Evolutionary conservation across 495 filamentous ascomycete species (phyloP).

Genomic region (Emericellopsis terricola): DNA sequence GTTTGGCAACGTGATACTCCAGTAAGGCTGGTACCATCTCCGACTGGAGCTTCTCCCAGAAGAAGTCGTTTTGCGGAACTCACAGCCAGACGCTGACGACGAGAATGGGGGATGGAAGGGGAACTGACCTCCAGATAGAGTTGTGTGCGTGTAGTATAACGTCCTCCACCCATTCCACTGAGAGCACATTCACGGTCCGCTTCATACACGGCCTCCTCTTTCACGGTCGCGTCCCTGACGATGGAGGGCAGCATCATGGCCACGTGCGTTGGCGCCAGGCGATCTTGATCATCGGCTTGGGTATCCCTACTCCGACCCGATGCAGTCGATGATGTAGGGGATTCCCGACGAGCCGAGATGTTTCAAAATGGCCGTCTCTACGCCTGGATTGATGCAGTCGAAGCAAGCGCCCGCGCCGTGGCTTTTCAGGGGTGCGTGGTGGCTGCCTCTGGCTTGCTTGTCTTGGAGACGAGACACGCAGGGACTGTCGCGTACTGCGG

Average conservation of each 20-base stretch:
- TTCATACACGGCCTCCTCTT: slow-evolving; percentile 19
- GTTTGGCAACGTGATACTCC: slow-evolving; percentile 21
- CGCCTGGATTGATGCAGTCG: slow-evolving; percentile 23
- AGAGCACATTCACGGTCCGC: slow-evolving; percentile 17
- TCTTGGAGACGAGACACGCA: slow-evolving; percentile 17
- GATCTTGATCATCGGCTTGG: slow-evolving; percentile 23
- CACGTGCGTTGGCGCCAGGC: slow-evolving; percentile 22
- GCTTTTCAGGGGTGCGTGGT: slow-evolving; percentile 20
- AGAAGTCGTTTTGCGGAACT: slow-evolving; percentile 24
- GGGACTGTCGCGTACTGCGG: slow-evolving; percentile 24
- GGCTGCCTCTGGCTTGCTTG: slow-evolving; percentile 22
- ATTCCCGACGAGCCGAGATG: slow-evolving; percentile 10
- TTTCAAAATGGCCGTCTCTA: slow-evolving; percentile 16
- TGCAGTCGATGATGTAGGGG: slow-evolving; percentile 32
- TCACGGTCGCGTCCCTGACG: slow-evolving; percentile 20
- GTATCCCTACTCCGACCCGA: slow-evolving; percentile 23
- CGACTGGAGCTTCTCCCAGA: slow-evolving; percentile 24
- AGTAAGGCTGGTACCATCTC: slow-evolving; percentile 31
- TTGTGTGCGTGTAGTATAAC: slow-evolving; percentile 30
- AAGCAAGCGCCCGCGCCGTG: slow-evolving; percentile 25
- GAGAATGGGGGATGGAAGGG: too few species aligned
- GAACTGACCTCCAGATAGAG: slow-evolving; percentile 27
- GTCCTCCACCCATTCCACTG: slow-evolving; percentile 24
- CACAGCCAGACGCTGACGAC: neutral
- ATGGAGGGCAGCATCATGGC: slow-evolving; percentile 36